phyloP scores from a whole-genome alignment of 176 grass and related monocot genomes.

The Alloteropsis semialata region DNA sequence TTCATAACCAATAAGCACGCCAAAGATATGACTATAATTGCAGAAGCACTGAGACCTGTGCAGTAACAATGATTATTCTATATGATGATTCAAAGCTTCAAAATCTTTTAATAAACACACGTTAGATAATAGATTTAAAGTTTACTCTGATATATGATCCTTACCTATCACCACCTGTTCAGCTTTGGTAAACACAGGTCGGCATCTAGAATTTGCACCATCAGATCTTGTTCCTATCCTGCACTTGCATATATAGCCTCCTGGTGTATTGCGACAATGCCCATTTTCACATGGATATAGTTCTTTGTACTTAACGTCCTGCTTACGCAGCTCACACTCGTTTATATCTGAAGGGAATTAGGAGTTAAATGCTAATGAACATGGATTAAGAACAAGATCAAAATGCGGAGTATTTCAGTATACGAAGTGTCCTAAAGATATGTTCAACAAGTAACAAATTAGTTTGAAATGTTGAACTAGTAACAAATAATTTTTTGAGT shows the following conservation, averaged over 20 bases:
- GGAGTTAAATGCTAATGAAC: not conserved
- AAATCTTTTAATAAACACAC: not conserved
- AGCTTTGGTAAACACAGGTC: not conserved
- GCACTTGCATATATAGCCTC: constrained; percentile 25
- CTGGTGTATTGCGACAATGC: constrained; percentile 23
- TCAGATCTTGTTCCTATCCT: not conserved
- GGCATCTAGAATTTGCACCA: not conserved
- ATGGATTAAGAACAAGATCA: not conserved
- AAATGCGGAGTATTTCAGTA: not conserved
- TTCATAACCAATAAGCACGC: not conserved
- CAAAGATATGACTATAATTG: not conserved
- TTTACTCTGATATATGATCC: not conserved
- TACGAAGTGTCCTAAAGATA: not conserved
- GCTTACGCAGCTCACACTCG: constrained; percentile 20
- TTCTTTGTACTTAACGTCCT: not conserved
- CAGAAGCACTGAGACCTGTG: not conserved
- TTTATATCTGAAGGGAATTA: constrained; percentile 22
- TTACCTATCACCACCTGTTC: not conserved
- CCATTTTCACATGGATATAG: constrained; percentile 37
- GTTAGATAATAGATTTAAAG: too few relatives aligned
- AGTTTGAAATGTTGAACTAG: not conserved
- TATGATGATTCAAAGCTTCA: not conserved
- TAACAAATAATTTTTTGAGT: not conserved
- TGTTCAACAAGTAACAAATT: not conserved
- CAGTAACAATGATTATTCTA: too few relatives aligned